These are phyloP conservation scores for Immersiella caudata DNA, from an alignment of 495 filamentous ascomycete species.

Conservation along the genomic window DNA sequence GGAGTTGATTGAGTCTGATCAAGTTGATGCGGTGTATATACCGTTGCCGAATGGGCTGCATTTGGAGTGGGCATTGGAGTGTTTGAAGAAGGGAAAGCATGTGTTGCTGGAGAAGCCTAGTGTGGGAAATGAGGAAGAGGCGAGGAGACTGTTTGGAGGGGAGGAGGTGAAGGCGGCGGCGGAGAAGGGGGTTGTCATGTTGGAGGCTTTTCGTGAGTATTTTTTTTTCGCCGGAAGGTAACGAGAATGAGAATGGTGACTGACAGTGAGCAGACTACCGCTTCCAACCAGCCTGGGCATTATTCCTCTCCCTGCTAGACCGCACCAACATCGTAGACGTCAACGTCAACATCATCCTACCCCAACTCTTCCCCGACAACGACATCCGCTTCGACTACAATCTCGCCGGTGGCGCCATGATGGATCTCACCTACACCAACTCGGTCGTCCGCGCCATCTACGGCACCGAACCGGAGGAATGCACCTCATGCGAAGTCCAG, in stretches of 20 bases:
- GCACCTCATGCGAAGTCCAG: conserved; percentile 38
- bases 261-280: conserved; percentile 36
- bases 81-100: conserved; percentile 59
- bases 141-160: conserved; percentile 46
- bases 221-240: background rate
- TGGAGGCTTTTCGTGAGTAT: conserved; percentile 57
- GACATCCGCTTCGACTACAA: conserved; percentile 61
- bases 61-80: conserved; percentile 57
- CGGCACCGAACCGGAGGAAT: conserved; percentile 38
- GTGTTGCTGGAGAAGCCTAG: conserved; percentile 63
- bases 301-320: conserved; percentile 50
- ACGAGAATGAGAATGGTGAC: too few relatives aligned
- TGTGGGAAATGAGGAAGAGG: conserved; percentile 53
- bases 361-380: conserved; percentile 37
- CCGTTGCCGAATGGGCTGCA: conserved; percentile 56
- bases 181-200: conserved; percentile 41
- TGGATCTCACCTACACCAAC: conserved; percentile 61
- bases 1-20: conserved; percentile 55
- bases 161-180: conserved; percentile 33
- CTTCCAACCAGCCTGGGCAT: conserved; percentile 60
- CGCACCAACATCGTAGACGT: conserved; percentile 43
- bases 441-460: conserved; percentile 47
- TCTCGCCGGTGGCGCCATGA: conserved; percentile 58
- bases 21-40: conserved; percentile 57
- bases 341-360: conserved; percentile 33